These are phyloP conservation scores for Pistacia vera DNA, from an alignment of 345 rosid species.

Conservation along the genomic window DNA sequence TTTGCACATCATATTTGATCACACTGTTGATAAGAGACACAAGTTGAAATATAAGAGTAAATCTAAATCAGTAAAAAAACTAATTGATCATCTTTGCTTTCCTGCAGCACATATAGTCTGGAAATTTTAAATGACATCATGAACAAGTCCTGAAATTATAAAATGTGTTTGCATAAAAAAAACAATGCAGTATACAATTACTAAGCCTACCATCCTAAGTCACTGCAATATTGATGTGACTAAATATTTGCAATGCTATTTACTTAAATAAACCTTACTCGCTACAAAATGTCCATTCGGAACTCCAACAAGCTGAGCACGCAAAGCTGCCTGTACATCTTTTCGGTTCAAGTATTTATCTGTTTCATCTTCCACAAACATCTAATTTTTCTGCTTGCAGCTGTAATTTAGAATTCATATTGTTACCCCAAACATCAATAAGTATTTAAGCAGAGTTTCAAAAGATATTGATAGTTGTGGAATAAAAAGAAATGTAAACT, in stretches of 20 bases:
- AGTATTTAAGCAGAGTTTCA: too few relatives aligned
- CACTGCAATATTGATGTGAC: too few relatives aligned
- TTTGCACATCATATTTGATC: constrained; percentile 29
- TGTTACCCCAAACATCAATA: not conserved
- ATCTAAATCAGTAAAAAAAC: not conserved
- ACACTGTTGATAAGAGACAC: constrained; percentile 29
- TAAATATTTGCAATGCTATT: not conserved
- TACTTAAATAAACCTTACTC: constrained; percentile 23
- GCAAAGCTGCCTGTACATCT: constrained; percentile 56
- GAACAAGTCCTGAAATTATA: not conserved
- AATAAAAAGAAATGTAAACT: not conserved
- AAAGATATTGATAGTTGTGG: too few relatives aligned
- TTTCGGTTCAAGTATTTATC: constrained; percentile 46
- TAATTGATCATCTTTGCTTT: too few relatives aligned
- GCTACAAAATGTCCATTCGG: constrained; percentile 45
- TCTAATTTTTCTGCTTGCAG: constrained; percentile 27
- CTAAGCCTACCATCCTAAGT: too few relatives aligned
- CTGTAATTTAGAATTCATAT: not conserved
- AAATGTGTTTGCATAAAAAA: not conserved
- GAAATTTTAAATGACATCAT: not conserved
- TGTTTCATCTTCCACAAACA: constrained; percentile 47
- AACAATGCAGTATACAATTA: too few relatives aligned
- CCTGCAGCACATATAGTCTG: not conserved
- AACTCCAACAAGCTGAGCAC: constrained; percentile 45
- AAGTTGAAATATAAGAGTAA: too few relatives aligned